Conservation (phyloP, 345 rosid genomes). For the Hibiscus mutabilis region DNA sequence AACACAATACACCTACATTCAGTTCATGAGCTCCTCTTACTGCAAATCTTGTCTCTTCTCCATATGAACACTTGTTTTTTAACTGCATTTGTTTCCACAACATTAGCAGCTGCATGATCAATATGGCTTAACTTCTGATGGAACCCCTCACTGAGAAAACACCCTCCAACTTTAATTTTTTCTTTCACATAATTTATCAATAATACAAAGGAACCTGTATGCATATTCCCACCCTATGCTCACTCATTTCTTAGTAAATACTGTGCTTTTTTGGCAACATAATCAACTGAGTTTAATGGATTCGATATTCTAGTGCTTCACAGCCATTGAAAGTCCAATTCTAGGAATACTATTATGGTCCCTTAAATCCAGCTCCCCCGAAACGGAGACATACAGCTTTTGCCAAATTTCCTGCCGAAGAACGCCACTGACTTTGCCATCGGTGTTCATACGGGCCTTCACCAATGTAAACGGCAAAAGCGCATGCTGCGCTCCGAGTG, state of each 20-base stretch:
- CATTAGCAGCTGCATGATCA: too few species aligned
- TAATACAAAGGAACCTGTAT: background rate
- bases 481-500: slow-evolving; percentile 38
- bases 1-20: too few species aligned
- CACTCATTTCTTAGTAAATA: background rate
- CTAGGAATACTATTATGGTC: slow-evolving; percentile 25
- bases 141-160: background rate
- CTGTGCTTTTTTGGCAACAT: background rate
- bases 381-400: slow-evolving; percentile 24
- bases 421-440: slow-evolving; percentile 29
- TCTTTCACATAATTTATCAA: background rate
- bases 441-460: slow-evolving; percentile 38
- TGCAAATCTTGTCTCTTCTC: background rate
- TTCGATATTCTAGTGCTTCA: slow-evolving; percentile 20
- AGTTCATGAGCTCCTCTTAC: background rate
- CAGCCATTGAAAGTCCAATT: slow-evolving; percentile 37
- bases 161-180: background rate
- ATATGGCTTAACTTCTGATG: too few species aligned
- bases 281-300: background rate
- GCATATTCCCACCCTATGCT: background rate
- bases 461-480: slow-evolving; percentile 30
- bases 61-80: too few species aligned
- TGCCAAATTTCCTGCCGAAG: slow-evolving; percentile 30
- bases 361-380: slow-evolving; percentile 36
- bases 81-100: too few species aligned